Conservation (phyloP, 495 filamentous ascomycete species). For the Endocarpon pusillum region DNA sequence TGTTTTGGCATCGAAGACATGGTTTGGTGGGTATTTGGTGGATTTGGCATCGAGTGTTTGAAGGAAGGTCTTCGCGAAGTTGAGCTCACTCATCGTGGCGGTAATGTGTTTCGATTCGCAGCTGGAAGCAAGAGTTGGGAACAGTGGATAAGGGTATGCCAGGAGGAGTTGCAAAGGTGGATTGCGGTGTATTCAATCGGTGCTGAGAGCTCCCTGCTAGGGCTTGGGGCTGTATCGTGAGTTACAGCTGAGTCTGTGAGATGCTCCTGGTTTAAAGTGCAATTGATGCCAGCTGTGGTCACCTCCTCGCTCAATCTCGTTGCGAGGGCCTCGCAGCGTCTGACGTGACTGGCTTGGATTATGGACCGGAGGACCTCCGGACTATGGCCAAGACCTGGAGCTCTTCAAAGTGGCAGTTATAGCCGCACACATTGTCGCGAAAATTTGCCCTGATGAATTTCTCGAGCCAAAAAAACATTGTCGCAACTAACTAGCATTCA, state of each 20-base stretch:
- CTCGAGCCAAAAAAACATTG: slow-evolving; percentile 6
- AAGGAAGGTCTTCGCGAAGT: slow-evolving; percentile 73
- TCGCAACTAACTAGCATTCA: background rate
- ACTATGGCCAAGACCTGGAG: too few species aligned
- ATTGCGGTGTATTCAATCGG: too few species aligned
- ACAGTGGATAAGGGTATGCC: too few species aligned
- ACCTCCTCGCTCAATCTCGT: too few species aligned
- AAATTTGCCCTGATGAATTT: slow-evolving; percentile 1
- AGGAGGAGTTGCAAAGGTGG: too few species aligned
- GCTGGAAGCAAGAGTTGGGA: too few species aligned
- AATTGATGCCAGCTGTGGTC: slow-evolving; percentile 6
- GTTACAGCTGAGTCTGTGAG: slow-evolving; percentile 5
- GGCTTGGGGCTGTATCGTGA: slow-evolving; percentile 4
- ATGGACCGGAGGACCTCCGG: too few species aligned
- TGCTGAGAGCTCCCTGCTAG: too few species aligned
- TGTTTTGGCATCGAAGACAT: slow-evolving; percentile 66
- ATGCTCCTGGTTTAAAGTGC: background rate
- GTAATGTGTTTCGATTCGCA: too few species aligned
- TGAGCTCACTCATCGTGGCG: slow-evolving; percentile 72
- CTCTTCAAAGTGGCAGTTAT: background rate
- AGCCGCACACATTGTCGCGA: background rate
- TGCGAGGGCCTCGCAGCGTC: background rate
- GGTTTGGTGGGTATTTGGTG: slow-evolving; percentile 60
- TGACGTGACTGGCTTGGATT: background rate
- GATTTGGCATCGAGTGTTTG: slow-evolving; percentile 57